Base-by-base conservation (phyloP, 495 filamentous ascomycete genomes). In the Cercophora newfieldiana region DNA sequence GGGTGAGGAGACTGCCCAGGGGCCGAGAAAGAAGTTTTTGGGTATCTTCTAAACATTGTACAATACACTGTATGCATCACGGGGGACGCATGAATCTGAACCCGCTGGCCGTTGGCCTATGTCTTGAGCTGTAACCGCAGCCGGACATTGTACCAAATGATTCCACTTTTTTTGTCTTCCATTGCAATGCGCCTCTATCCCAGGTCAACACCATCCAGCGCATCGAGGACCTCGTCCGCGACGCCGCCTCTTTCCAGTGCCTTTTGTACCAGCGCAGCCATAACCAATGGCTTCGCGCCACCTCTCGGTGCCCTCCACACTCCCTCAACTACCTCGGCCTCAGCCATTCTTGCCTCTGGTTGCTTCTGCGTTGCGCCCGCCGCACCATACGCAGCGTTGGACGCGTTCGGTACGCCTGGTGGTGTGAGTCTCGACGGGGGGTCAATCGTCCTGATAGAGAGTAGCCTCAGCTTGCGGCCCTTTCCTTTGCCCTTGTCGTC, bases 271-370 rank as follows among this genome's bases (percentile, higher is more conserved):
- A 96, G 88, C 63, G 81, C 81, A 21, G 83, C 80, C 69, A 96
- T 77, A 29, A 91, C 78, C 28, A 75, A 79, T 71, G 90, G 84
- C 83, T 89, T 91, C 25, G 91, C 81, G 2, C 92, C 92, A 47
- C 91, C 91, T 22, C 89, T 77, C 26, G 89, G 86, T 25, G 92
- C 88, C 70, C 86, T 88, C 92, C 93, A 97, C 14, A 93, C 90
- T 1, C 90, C 89, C 60, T 88, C 83, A 19, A 86, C 83, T 21
- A 85, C 83, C 59, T 83, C 85, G 63, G 73, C 81, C 82, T 82
- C 88, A 67, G 77, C 73, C 61, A 80, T 71, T 61, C 74, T 80
- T 16, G 81, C 74, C 56, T 75, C 75, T 12, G 69, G 69, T 59
- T 79, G 77, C 70, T 78, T 78, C 54, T 78, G 76, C 76, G 48